Conservation (phyloP, 305 asterid genomes). For the Striga hermonthica region DNA sequence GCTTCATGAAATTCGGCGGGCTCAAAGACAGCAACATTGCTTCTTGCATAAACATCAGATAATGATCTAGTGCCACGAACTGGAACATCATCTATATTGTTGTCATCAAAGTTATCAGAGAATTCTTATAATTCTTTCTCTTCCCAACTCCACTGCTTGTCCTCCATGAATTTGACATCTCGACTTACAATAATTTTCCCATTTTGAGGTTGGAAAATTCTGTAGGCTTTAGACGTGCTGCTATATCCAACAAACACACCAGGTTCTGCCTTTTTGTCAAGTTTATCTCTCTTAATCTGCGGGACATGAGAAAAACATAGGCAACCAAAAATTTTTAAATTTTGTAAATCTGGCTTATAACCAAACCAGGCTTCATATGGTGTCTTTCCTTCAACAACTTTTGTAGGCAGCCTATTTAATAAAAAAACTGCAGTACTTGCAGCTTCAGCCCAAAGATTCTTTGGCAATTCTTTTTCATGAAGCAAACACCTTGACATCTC, state of each 20-base stretch:
- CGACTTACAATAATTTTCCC: not conserved
- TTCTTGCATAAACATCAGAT: constrained; percentile 7
- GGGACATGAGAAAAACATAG: not conserved
- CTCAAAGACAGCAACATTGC: not conserved
- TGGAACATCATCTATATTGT: not conserved
- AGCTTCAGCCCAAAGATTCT: too few relatives aligned
- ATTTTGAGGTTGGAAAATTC: not conserved
- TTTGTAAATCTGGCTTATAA: too few relatives aligned
- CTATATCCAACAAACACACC: not conserved
- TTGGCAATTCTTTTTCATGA: not conserved
- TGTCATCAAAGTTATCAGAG: too few relatives aligned
- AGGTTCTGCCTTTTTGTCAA: not conserved
- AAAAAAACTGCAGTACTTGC: too few relatives aligned
- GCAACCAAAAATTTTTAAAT: not conserved
- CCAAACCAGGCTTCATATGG: too few relatives aligned
- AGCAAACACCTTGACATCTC: too few relatives aligned
- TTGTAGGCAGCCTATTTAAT: too few relatives aligned
- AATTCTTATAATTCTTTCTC: too few relatives aligned
- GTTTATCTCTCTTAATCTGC: not conserved
- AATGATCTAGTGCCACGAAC: not conserved
- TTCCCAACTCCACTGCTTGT: not conserved
- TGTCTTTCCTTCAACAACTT: too few relatives aligned
- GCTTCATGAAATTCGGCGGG: not conserved
- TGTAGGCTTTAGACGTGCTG: not conserved
- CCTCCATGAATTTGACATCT: not conserved